Evolutionary conservation across 2,329 filamentous ascomycete genomes (phyloP).

Genomic region (Thielaviopsis ethacetica): DNA sequence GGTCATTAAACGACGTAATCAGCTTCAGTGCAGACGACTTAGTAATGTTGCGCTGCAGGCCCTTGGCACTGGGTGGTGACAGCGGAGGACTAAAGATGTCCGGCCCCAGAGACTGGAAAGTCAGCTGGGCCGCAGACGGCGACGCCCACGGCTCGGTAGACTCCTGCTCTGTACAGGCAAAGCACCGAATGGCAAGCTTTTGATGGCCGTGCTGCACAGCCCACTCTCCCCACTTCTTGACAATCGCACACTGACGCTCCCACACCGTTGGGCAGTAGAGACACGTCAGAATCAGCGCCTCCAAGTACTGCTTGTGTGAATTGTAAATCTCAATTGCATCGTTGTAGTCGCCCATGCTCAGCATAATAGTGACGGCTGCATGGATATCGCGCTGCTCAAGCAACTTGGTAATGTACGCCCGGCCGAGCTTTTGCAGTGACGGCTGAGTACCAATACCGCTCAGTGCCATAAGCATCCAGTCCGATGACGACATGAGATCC

Average conservation of each 20-base stretch:
- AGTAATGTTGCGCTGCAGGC: slow-evolving; percentile 46
- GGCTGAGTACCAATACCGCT: slow-evolving; percentile 64
- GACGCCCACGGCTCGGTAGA: slow-evolving; percentile 78
- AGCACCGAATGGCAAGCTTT: slow-evolving; percentile 80
- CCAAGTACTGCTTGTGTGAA: slow-evolving; percentile 80
- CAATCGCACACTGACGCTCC: slow-evolving; percentile 75
- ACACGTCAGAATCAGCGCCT: slow-evolving; percentile 77
- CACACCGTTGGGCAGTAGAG: slow-evolving; percentile 71
- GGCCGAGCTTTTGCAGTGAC: slow-evolving; percentile 78
- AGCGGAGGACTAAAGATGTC: slow-evolving; percentile 51
- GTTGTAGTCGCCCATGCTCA: slow-evolving; percentile 80
- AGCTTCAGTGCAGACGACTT: slow-evolving; percentile 78
- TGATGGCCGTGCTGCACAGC: slow-evolving; percentile 76
- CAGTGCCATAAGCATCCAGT: slow-evolving; percentile 92
- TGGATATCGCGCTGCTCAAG: slow-evolving; percentile 83
- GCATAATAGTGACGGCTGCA: slow-evolving; percentile 78
- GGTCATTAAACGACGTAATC: slow-evolving; percentile 72
- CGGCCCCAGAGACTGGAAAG: slow-evolving; percentile 36
- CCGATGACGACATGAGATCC: slow-evolving; percentile 77
- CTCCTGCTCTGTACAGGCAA: slow-evolving; percentile 78
- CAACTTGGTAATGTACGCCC: slow-evolving; percentile 78
- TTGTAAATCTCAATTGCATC: slow-evolving; percentile 95
- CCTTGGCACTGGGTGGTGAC: slow-evolving; percentile 53
- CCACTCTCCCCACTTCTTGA: slow-evolving; percentile 89
- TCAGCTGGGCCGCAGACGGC: slow-evolving; percentile 52